Evolutionary conservation across 768 basidiomycete species (phyloP), one percentile per base, ranked within the genome.

Genomic region (Cyathus striatus): DNA sequence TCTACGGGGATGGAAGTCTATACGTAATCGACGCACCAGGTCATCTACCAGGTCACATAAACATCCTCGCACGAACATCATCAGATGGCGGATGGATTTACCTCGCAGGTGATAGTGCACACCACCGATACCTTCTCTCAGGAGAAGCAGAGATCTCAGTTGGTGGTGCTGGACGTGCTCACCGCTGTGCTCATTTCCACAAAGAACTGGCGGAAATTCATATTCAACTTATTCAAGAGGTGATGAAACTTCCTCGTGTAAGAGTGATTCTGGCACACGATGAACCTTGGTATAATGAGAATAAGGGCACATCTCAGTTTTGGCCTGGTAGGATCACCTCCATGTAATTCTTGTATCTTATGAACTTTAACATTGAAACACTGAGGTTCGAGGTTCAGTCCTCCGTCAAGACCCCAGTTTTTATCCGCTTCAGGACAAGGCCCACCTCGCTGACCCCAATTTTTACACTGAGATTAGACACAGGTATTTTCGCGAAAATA

Each of bases 1-100:
- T 68, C 50, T 79, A 72, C 49, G 68, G 68, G 16, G 80, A 84
- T 47, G 80, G 79, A 5, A 76, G 73, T 49, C 53, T 79, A 25
- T 81, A 76, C 49, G 65, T 83, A 47, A 53, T 82, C 45, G 74
- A 82, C 49, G 69, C 78, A 1, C 68, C 78, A 1, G 79, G 81
- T 0, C 80, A 83, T 53, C 52, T 78, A 23, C 56, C 61, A 1
- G 81, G 81, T 0, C 79, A 83, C 42, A 48, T 81, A 44, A 78
- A 75, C 46, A 45, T 74, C 25, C 68, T 80, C 9, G 76, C 65
- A 5, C 76, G 80, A 37, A 79, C 76, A 3, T 78, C 75, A 14
- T 42, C 69, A 2, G 66, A 71, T 16, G 76, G 76, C 9, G 69
- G 59, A 1, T 82, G 80, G 79, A 62, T 81, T 13, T 74, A 69